These are phyloP conservation scores for Tylopilus vinaceipallidus DNA, from an alignment of 768 basidiomycete species.

Conservation along the genomic window DNA sequence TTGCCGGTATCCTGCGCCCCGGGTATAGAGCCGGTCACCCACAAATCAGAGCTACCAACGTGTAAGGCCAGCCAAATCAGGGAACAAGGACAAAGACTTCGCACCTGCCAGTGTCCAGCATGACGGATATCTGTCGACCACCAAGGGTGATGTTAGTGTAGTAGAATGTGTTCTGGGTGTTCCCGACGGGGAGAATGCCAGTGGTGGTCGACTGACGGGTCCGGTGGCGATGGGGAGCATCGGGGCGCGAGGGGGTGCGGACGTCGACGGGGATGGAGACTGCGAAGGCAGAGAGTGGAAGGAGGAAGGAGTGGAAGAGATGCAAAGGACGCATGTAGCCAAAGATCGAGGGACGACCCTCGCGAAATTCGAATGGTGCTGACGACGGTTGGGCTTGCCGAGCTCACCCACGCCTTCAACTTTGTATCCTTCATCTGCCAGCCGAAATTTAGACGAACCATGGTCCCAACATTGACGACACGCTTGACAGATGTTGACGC, in stretches of 20 bases:
- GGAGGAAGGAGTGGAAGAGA: slow-evolving; percentile 22
- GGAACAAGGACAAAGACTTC: not conserved
- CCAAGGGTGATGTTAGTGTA: slow-evolving; percentile 69
- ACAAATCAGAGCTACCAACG: slow-evolving; percentile 63
- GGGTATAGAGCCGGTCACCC: slow-evolving; percentile 57
- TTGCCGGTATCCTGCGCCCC: slow-evolving; percentile 55
- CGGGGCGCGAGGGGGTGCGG: slow-evolving; percentile 8
- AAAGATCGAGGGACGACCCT: not conserved
- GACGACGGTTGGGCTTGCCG: too few relatives aligned
- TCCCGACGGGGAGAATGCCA: slow-evolving; percentile 45
- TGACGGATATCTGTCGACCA: slow-evolving; percentile 53
- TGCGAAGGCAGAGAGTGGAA: slow-evolving; percentile 24
- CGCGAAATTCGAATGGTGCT: too few relatives aligned
- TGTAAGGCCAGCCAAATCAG: slow-evolving; percentile 2
- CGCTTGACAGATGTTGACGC: too few relatives aligned
- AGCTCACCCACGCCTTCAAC: not conserved
- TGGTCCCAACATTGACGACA: too few relatives aligned
- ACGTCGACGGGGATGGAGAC: slow-evolving; percentile 33
- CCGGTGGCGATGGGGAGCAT: slow-evolving; percentile 8
- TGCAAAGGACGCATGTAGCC: slow-evolving; percentile 25
- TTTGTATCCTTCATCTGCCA: too few relatives aligned
- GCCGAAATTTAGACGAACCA: too few relatives aligned
- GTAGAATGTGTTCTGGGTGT: slow-evolving; percentile 74
- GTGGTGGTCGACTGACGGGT: slow-evolving; percentile 26
- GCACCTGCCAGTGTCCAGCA: slow-evolving; percentile 79